A percentile compares a stretch with the other conserved stretches of the same genome.
phyloP scores from a whole-genome alignment of 202 grass and related monocot species.

The Cymbopogon flexuosus region DNA sequence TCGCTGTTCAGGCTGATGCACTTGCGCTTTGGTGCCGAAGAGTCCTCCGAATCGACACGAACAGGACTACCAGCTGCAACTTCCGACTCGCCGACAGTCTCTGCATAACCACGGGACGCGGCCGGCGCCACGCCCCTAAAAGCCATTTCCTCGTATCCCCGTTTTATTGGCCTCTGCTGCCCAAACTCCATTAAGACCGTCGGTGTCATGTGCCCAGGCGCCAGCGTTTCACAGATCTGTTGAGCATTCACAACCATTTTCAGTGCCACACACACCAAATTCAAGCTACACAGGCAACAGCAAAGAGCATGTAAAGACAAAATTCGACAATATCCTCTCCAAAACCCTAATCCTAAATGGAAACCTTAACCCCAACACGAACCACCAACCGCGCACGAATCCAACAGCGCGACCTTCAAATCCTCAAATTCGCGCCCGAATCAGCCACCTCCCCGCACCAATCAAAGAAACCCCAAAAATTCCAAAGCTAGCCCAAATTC shows the following conservation, averaged over 20 bases:
- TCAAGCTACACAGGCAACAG: background rate
- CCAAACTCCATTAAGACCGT: slow-evolving; percentile 50
- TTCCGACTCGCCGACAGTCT: slow-evolving; percentile 55
- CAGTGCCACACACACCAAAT: slow-evolving; percentile 12
- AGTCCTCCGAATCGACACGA: slow-evolving; percentile 64
- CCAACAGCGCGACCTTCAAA: background rate
- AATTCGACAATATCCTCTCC: background rate
- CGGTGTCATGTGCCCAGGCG: slow-evolving; percentile 57
- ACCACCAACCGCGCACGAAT: background rate
- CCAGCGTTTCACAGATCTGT: slow-evolving; percentile 36
- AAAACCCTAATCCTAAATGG: slow-evolving; percentile 31
- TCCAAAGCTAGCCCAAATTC: background rate
- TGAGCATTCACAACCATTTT: slow-evolving; percentile 15
- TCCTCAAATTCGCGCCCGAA: slow-evolving; percentile 21
- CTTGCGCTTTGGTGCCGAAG: slow-evolving; percentile 65
- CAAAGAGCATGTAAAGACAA: background rate
- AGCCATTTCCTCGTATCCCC: slow-evolving; percentile 38
- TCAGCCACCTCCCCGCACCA: background rate
- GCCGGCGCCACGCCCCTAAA: background rate
- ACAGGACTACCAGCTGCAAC: slow-evolving; percentile 47
- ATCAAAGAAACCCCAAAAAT: slow-evolving; percentile 15
- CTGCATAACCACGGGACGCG: slow-evolving; percentile 8
- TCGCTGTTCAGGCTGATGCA: slow-evolving; percentile 72
- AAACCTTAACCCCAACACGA: background rate
- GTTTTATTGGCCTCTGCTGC: slow-evolving; percentile 55